Evolutionary conservation across 2,329 filamentous ascomycete genomes (phyloP), one percentile per base, ranked within the genome.

Genomic region (Pseudogymnoascus sp.): DNA sequence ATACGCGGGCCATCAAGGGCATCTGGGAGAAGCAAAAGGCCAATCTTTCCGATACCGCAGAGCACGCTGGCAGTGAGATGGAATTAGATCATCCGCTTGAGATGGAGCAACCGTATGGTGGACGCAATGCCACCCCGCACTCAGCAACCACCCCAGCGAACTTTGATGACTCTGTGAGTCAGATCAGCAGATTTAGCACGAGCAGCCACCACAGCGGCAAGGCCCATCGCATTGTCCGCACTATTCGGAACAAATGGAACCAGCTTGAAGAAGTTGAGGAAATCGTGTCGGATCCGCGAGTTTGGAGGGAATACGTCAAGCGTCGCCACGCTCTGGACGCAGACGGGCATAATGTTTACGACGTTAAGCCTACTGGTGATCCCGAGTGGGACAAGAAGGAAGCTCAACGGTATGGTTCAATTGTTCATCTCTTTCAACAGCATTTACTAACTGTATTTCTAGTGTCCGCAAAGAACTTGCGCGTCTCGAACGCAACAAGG

Each of bases 21-120:
- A 97, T 97, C 64, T 99, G 94, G 94, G 87, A 91, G 64, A 87
- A 88, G 67, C 93, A 97, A 73, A 90, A 88, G 73, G 77, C 83
- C 12, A 93, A 88, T 60, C 79, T 97, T 5, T 87, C 87, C 5
- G 89, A 94, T 62, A 78, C 78, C 1, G 82, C 87, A 55, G 87
- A 91, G 64, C 87, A 85, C 67, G 83, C 85, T 60, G 83, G 86
- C 66, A 79, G 81, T 59, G 84, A 87, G 42, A 61, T 67, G 25
- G 68, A 69, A 35, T 55, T 63, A 15, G 68, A 70, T 13, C 65
- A 69, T 33, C 65, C 61, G 15, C 65, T 67, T 7, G 88, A 92
- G 58, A 82, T 81, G 69, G 87, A 90, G 63, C 81, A 83, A 61
- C 64, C 64, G 59, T 70, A 69, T n/a, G 69, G 65, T n/a, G 69